A percentile compares a stretch with the other conserved stretches of the same genome.
Conservation (phyloP, 1,139 yeast genomes). For the Arxiozyma telluris region DNA sequence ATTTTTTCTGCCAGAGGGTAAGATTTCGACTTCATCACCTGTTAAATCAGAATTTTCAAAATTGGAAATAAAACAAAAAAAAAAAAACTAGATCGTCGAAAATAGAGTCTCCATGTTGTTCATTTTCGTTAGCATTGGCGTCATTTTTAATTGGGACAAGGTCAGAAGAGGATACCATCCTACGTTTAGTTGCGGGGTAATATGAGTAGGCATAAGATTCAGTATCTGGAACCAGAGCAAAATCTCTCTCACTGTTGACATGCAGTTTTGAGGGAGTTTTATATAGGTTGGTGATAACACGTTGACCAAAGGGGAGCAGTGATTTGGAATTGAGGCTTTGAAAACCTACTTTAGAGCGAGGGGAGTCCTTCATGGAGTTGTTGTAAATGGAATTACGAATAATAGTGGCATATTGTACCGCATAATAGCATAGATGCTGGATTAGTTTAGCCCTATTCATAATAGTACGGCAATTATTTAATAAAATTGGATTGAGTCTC, state of each 20-base stretch:
- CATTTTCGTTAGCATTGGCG: not conserved
- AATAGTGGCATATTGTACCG: slow-evolving; percentile 7
- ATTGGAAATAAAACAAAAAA: no score
- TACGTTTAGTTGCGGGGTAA: not conserved
- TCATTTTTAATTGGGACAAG: not conserved
- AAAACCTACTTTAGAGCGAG: slow-evolving; percentile 7
- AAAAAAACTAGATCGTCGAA: no score
- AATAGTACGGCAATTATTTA: slow-evolving; percentile 10
- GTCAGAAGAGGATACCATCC: not conserved
- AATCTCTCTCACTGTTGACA: slow-evolving; percentile 3
- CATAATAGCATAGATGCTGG: slow-evolving; percentile 8
- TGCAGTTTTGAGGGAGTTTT: slow-evolving; percentile 1
- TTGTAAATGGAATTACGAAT: slow-evolving; percentile 7
- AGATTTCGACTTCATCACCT: no score
- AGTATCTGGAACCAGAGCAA: slow-evolving; percentile 4
- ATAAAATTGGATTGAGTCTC: slow-evolving; percentile 7
- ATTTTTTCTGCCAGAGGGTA: no score
- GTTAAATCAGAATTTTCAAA: not conserved
- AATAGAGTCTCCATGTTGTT: not conserved
- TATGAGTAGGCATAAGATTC: slow-evolving; percentile 3
- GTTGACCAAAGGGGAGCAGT: slow-evolving; percentile 10
- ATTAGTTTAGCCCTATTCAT: slow-evolving; percentile 3
- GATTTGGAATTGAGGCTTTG: slow-evolving; percentile 4
- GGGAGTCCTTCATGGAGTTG: slow-evolving; percentile 3
- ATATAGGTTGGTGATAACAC: not conserved